Conservation (phyloP, 2,329 filamentous ascomycete genomes). For the Apiospora malaysiana region DNA sequence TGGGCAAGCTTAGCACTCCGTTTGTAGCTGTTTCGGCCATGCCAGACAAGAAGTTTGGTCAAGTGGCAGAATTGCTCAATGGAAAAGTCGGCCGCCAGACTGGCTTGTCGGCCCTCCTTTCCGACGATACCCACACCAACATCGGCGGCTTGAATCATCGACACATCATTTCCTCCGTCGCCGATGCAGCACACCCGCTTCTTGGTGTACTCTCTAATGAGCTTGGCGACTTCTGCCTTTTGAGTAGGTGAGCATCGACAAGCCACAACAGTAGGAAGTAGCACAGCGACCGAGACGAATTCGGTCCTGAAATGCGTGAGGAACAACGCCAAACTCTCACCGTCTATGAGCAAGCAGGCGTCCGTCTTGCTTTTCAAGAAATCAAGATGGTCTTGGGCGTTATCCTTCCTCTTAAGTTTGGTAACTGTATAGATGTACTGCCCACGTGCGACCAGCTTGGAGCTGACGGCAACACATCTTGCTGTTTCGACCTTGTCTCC, state of each 20-base stretch:
- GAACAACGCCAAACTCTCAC: slow-evolving; percentile 85
- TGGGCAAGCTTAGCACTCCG: slow-evolving; percentile 93
- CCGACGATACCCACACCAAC: slow-evolving; percentile 98
- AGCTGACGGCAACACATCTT: slow-evolving; percentile 92
- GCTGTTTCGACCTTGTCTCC: slow-evolving; percentile 99
- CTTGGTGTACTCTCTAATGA: slow-evolving; percentile 90
- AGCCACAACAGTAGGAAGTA: slow-evolving; percentile 88
- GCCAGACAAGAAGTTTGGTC: slow-evolving; percentile 98
- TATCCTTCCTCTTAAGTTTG: slow-evolving; percentile 82
- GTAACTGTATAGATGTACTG: slow-evolving; percentile 96
- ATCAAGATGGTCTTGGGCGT: slow-evolving; percentile 86
- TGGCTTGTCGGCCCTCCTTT: slow-evolving; percentile 95
- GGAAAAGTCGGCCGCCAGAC: slow-evolving; percentile 93
- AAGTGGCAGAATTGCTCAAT: slow-evolving; percentile 95
- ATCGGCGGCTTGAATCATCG: slow-evolving; percentile 98
- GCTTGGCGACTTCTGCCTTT: slow-evolving; percentile 89
- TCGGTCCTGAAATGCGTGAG: slow-evolving; percentile 81
- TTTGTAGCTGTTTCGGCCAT: slow-evolving; percentile 97
- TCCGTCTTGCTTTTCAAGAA: slow-evolving; percentile 89
- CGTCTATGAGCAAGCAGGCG: slow-evolving; percentile 88
- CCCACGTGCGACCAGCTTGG: slow-evolving; percentile 89
- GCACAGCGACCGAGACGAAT: slow-evolving; percentile 88
- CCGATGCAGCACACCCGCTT: slow-evolving; percentile 98
- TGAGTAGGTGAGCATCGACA: slow-evolving; percentile 97
- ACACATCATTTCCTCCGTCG: slow-evolving; percentile 97